Evolutionary conservation across 352 stramenopile species (phyloP).

Genomic region (Pilasporangium apinafurcum): DNA sequence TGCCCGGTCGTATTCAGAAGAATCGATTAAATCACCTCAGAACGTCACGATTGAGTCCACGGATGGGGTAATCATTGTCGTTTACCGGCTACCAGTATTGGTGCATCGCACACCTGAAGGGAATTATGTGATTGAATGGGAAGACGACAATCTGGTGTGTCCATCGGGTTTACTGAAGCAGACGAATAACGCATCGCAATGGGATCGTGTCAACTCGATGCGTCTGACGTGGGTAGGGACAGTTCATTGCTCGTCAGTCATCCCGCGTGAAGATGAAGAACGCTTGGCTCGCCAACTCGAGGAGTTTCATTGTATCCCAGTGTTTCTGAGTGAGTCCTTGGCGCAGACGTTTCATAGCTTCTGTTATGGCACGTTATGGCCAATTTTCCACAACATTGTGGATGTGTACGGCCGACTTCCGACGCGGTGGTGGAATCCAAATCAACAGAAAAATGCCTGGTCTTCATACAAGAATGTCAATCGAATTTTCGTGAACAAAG

Average conservation of each 20-base stretch:
- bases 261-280: conserved; percentile 82
- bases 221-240: conserved; percentile 82
- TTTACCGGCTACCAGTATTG: conserved; percentile 94
- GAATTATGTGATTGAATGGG: conserved; percentile 80
- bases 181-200: conserved; percentile 46
- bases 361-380: conserved; percentile 97
- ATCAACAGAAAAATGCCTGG: conserved; percentile 86
- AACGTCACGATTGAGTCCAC: conserved; percentile 89
- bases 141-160: conserved; percentile 86
- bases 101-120: conserved; percentile 69
- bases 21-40: conserved; percentile 53
- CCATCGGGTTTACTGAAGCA: conserved; percentile 74
- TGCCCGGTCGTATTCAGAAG: conserved; percentile 45
- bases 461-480: conserved; percentile 96
- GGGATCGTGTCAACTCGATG: conserved; percentile 72
- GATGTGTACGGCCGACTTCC: conserved; percentile 90
- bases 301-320: conserved; percentile 95
- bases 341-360: conserved; percentile 90
- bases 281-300: conserved; percentile 62
- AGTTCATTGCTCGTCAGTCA: conserved; percentile 66
- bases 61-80: conserved; percentile 95
- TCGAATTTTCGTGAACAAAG: conserved; percentile 94
- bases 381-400: conserved; percentile 98
- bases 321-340: conserved; percentile 91
- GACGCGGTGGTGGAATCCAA: conserved; percentile 81